Conservation (phyloP, 106 monocot genomes). For the Platanthera guangdongensis region DNA sequence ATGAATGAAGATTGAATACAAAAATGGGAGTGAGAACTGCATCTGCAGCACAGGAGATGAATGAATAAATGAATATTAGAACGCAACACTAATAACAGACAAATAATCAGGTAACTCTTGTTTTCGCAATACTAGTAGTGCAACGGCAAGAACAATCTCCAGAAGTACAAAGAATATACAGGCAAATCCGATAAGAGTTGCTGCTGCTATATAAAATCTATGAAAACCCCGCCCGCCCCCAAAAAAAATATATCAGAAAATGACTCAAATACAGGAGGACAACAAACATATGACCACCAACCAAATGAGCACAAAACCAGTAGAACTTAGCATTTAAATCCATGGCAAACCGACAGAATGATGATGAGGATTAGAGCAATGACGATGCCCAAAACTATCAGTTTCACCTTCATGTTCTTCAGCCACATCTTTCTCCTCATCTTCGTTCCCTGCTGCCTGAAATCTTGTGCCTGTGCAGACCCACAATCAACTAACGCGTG, state of each 20-base stretch:
- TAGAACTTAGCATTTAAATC: constrained; percentile 40
- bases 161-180: neutral
- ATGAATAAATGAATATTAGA: no score
- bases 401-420: constrained; percentile 65
- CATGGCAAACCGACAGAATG: constrained; percentile 52
- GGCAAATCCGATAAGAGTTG: neutral
- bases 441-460: constrained; percentile 47
- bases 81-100: no score
- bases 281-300: neutral
- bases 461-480: constrained; percentile 48
- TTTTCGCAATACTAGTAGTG: no score
- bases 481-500: neutral
- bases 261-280: neutral
- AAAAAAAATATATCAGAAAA: neutral
- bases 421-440: constrained; percentile 70
- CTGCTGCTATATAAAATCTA: neutral
- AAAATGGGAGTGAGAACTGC: no score
- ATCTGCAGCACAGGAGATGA: no score
- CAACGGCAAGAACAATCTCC: neutral
- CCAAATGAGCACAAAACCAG: neutral
- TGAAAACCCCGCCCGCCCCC: neutral
- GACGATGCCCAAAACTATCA: constrained; percentile 55
- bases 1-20: no score
- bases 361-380: constrained; percentile 58
- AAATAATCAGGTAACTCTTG: no score